Evolutionary conservation across 805 yeast genomes (phyloP).

Genomic region (Wickerhamiella sergipiensis): DNA sequence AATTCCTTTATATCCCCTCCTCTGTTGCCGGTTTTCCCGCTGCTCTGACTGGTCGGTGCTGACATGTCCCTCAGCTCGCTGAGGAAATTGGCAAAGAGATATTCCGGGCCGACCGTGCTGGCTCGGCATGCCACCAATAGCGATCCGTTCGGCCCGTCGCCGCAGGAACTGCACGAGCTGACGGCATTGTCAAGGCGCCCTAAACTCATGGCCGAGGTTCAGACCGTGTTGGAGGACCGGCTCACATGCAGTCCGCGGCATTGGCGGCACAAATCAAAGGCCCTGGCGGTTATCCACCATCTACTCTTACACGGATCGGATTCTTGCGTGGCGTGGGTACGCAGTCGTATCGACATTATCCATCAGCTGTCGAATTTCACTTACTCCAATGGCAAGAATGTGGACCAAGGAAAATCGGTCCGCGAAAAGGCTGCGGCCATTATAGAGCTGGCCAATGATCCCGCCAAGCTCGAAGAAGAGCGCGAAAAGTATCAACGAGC

Average conservation of each 20-base stretch:
- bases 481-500: conserved; percentile 18
- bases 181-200: conserved; percentile 11
- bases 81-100: conserved; percentile 3
- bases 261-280: conserved; percentile 20
- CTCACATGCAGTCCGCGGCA: conserved; percentile 12
- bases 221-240: conserved; percentile 14
- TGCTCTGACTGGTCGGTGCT: not conserved
- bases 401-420: conserved; percentile 23
- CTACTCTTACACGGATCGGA: conserved; percentile 17
- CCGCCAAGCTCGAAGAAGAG: conserved; percentile 18
- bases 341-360: conserved; percentile 5
- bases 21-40: too few relatives aligned
- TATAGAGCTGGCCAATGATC: conserved; percentile 18
- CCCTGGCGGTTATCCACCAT: conserved; percentile 17
- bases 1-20: too few relatives aligned
- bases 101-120: conserved; percentile 8
- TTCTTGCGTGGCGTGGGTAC: conserved; percentile 13
- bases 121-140: conserved; percentile 17
- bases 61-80: not conserved
- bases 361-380: conserved; percentile 7
- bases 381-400: conserved; percentile 14
- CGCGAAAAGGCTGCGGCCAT: conserved; percentile 21
- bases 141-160: conserved; percentile 15
- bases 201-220: conserved; percentile 11
- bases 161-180: conserved; percentile 15